A percentile compares a stretch with the other conserved stretches of the same genome.
phyloP scores from a whole-genome alignment of 139 green algal genomes.

The Micractinium conductrix region DNA sequence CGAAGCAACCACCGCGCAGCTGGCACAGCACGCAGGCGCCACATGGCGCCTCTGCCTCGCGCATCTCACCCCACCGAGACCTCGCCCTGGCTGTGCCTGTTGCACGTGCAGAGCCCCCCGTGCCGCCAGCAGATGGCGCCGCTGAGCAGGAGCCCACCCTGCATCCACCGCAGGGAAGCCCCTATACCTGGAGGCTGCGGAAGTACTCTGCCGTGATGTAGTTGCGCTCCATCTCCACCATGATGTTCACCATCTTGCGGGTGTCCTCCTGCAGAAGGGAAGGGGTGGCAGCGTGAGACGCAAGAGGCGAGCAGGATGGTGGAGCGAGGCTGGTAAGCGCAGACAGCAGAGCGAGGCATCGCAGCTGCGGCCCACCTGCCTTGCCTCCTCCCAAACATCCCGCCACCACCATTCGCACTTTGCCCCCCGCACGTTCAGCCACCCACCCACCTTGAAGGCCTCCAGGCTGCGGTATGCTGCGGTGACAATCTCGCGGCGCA shows the following conservation, averaged over 20 bases:
- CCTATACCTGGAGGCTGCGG: conserved; percentile 51
- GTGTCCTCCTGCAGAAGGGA: conserved; percentile 52
- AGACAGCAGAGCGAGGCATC: not conserved
- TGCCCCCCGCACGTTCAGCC: not conserved
- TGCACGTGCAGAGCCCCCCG: too few relatives aligned
- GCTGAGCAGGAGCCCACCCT: too few relatives aligned
- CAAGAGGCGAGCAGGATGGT: not conserved
- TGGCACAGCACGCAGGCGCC: not conserved
- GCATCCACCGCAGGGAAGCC: not conserved
- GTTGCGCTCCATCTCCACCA: conserved; percentile 95
- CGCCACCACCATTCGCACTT: not conserved
- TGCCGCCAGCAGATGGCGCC: too few relatives aligned
- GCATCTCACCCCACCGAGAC: too few relatives aligned
- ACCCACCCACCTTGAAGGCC: conserved; percentile 39
- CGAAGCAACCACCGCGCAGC: not conserved
- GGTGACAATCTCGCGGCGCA: conserved; percentile 83
- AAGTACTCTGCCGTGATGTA: conserved; percentile 95
- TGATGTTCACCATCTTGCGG: conserved; percentile 66
- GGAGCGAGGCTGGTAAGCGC: too few relatives aligned
- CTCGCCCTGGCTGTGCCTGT: too few relatives aligned
- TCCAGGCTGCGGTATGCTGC: conserved; percentile 73
- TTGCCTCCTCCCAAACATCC: not conserved
- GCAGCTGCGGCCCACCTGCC: not conserved
- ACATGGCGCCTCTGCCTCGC: not conserved
- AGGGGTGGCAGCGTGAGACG: not conserved